Conservation (phyloP, 2,329 filamentous ascomycete species). For the Beauveria rudraprayagi region DNA sequence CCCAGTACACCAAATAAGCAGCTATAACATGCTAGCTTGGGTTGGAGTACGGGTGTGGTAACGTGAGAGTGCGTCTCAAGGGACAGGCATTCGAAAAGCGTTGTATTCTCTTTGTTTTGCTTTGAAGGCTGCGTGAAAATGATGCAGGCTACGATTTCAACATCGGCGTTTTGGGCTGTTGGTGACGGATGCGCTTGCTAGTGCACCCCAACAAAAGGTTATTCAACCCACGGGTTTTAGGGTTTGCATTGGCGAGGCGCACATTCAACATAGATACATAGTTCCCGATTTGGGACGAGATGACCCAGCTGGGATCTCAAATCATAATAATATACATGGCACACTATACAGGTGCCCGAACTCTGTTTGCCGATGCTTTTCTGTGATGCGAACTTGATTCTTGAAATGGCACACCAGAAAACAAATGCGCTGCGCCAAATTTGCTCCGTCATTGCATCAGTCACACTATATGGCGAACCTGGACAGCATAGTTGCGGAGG, state of each 20-base stretch:
- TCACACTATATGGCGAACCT: too few species aligned
- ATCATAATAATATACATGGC: conserved; percentile 7
- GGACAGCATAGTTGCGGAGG: too few species aligned
- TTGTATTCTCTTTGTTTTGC: conserved; percentile 13
- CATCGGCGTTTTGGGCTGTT: conserved; percentile 44
- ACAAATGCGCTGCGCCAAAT: too few species aligned
- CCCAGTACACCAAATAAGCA: conserved; percentile 67
- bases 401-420: too few species aligned
- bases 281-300: conserved; percentile 13
- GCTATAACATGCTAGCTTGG: conserved; percentile 11
- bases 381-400: too few species aligned
- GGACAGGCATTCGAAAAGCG: conserved; percentile 15
- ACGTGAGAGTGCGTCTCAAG: conserved; percentile 12
- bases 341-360: too few species aligned
- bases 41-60: not conserved
- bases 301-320: conserved; percentile 4
- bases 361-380: too few species aligned
- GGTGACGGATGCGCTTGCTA: conserved; percentile 28
- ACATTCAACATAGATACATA: conserved; percentile 14
- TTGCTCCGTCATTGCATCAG: too few species aligned
- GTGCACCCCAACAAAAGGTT: conserved; percentile 24
- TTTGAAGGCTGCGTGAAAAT: conserved; percentile 26
- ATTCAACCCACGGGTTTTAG: conserved; percentile 11
- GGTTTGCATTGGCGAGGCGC: conserved; percentile 12
- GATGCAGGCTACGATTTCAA: conserved; percentile 46